phyloP scores from a whole-genome alignment of 371 early-diverging fungal species.

The Chytridiales sp. region DNA sequence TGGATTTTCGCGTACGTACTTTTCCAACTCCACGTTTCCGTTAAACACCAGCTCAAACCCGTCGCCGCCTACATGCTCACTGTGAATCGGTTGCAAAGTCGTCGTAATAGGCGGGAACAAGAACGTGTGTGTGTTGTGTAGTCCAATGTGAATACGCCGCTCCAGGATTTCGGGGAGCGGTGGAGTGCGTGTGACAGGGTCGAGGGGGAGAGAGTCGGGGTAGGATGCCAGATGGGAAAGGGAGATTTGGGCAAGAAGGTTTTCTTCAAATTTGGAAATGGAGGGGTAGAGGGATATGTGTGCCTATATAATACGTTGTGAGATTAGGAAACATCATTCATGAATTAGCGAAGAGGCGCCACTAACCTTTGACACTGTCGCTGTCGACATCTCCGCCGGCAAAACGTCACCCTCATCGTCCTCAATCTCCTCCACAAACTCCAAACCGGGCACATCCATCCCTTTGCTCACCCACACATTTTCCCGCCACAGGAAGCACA shows the following conservation, averaged over 20 bases:
- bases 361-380: slow-evolving; percentile 34
- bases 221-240: slow-evolving; percentile 15
- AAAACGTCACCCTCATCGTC: slow-evolving; percentile 5
- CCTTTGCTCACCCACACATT: slow-evolving; percentile 38
- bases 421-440: slow-evolving; percentile 6
- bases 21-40: slow-evolving; percentile 38
- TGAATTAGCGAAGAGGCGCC: no score
- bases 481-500: slow-evolving; percentile 39
- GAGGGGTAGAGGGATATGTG: slow-evolving; percentile 27
- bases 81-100: slow-evolving; percentile 27
- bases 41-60: slow-evolving; percentile 34
- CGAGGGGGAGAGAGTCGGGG: slow-evolving; percentile 26
- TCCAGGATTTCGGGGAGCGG: slow-evolving; percentile 38
- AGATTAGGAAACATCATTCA: no score
- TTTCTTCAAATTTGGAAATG: slow-evolving; percentile 31
- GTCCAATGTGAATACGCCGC: slow-evolving; percentile 44
- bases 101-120: slow-evolving; percentile 31
- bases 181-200: slow-evolving; percentile 16
- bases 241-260: slow-evolving; percentile 23
- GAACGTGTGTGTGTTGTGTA: slow-evolving; percentile 49
- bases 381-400: slow-evolving; percentile 9
- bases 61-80: slow-evolving; percentile 18
- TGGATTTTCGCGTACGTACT: slow-evolving; percentile 19
- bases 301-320: slow-evolving; percentile 24
- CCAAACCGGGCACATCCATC: slow-evolving; percentile 38